Evolutionary conservation across 495 filamentous ascomycete species (phyloP), one percentile per base, ranked within the genome.

Genomic region (Penicillium nucicola): DNA sequence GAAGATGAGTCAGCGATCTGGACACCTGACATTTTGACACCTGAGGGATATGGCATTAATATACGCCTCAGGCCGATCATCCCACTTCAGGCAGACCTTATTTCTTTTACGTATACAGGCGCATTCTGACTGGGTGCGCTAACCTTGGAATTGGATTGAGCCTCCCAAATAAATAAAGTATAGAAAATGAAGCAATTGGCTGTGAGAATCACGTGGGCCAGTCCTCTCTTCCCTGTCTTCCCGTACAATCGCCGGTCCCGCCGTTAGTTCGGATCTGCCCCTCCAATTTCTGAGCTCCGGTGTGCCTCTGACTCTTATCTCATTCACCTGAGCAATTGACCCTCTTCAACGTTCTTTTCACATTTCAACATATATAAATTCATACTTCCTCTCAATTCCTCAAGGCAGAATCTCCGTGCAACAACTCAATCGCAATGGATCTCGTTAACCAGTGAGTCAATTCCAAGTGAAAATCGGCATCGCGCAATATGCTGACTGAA

Each of bases 401-500:
- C 25, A 9, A 28, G 42, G 43, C 56, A 33, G n/a, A 49, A 55
- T 63, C 63, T 64, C 66, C 68, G 64, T 68, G 60, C 30, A 52
- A 55, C 53, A 51, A 33, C 30, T 53, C 58, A 38, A 52, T 58
- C 54, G 45, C 43, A 15, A 92, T 92, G 88, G 88, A 90, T 85
- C 78, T 90, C 57, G 87, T 92, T 56, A 90, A 90, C 72, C 82
- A 86, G 88, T 90, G 71, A 78, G 87, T 82, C 66, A 58, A 62
- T 52, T 48, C 10, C 43, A 52, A 42, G 30, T 20, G 13, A 18
- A 40, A 50, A 32, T 3, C 40, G 42, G 30, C 35, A 36, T 45
- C n/a, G 38, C 25, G 10, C 19, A 8, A 12, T 9, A 18, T 20
- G 14, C 43, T 52, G 41, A 61, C 39, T 14, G 6, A 20, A 8